Conservation (phyloP, 768 basidiomycete species). For the Clathrus columnatus region DNA sequence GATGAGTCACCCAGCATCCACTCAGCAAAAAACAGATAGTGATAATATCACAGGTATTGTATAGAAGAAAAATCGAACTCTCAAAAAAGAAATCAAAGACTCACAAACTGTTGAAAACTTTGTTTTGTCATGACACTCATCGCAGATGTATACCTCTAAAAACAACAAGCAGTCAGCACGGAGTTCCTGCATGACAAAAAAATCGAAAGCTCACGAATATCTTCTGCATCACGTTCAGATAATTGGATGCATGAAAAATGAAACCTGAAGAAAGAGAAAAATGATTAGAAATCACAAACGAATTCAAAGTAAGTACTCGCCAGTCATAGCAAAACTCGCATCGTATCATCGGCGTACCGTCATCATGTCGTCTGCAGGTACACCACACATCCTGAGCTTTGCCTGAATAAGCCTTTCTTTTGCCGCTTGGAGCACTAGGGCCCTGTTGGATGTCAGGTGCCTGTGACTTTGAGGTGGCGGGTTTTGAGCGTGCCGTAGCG, state of each 20-base stretch:
- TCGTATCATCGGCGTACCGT: slow-evolving; percentile 74
- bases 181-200: slow-evolving; percentile 4
- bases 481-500: slow-evolving; percentile 1
- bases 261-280: slow-evolving; percentile 46
- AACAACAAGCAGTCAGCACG: slow-evolving; percentile 14
- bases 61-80: not conserved
- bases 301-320: slow-evolving; percentile 30
- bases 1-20: not conserved
- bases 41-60: too few species aligned
- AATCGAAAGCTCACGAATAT: slow-evolving; percentile 55
- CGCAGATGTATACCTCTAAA: slow-evolving; percentile 52
- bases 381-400: slow-evolving; percentile 36
- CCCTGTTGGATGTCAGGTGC: not conserved
- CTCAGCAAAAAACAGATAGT: not conserved
- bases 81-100: slow-evolving; percentile 28
- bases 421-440: not conserved
- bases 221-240: slow-evolving; percentile 54
- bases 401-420: slow-evolving; percentile 11
- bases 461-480: not conserved
- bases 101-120: slow-evolving; percentile 69
- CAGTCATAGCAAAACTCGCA: slow-evolving; percentile 68
- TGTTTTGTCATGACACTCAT: slow-evolving; percentile 48
- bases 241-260: slow-evolving; percentile 74
- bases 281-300: not conserved
- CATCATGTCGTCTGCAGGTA: slow-evolving; percentile 58